Conservation (phyloP, 805 yeast genomes). For the Hanseniaspora hatyaiensis region DNA sequence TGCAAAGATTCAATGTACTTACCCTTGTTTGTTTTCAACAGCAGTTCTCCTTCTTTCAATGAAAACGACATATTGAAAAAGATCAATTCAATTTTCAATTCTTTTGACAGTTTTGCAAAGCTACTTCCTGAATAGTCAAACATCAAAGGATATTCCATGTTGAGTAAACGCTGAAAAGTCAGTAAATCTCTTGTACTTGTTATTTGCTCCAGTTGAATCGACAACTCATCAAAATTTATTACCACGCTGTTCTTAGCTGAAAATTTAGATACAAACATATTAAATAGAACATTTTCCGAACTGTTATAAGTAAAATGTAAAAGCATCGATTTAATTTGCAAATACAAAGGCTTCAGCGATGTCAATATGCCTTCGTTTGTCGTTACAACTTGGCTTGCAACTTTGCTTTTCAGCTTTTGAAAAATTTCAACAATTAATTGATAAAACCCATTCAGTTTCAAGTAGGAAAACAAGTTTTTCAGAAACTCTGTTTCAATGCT, state of each 20-base stretch:
- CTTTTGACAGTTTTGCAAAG: constrained; percentile 18
- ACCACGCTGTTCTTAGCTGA: neutral
- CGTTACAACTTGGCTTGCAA: neutral
- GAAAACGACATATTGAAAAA: constrained; percentile 24
- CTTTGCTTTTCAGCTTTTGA: constrained; percentile 6
- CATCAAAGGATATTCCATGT: constrained; percentile 19
- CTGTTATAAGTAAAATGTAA: neutral
- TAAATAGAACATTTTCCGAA: neutral
- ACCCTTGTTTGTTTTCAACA: constrained; percentile 8
- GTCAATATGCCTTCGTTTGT: neutral
- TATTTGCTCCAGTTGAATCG: neutral
- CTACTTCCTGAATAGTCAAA: constrained; percentile 23
- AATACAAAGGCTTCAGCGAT: neutral
- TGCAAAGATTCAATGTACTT: constrained; percentile 23
- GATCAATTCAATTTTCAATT: constrained; percentile 17
- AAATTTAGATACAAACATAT: neutral
- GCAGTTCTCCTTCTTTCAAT: constrained; percentile 4
- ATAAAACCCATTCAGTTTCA: constrained; percentile 24
- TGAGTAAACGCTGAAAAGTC: constrained; percentile 19
- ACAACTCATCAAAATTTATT: constrained; percentile 4
- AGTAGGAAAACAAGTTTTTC: constrained; percentile 21
- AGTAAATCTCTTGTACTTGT: neutral
- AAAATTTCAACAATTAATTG: constrained; percentile 18
- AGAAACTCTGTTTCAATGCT: constrained; percentile 23
- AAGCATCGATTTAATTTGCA: neutral